Percentiles rank a stretch among this genome's conserved stretches.
Conservation (phyloP, 2,329 filamentous ascomycete genomes). For the Acrodontium crateriforme region DNA sequence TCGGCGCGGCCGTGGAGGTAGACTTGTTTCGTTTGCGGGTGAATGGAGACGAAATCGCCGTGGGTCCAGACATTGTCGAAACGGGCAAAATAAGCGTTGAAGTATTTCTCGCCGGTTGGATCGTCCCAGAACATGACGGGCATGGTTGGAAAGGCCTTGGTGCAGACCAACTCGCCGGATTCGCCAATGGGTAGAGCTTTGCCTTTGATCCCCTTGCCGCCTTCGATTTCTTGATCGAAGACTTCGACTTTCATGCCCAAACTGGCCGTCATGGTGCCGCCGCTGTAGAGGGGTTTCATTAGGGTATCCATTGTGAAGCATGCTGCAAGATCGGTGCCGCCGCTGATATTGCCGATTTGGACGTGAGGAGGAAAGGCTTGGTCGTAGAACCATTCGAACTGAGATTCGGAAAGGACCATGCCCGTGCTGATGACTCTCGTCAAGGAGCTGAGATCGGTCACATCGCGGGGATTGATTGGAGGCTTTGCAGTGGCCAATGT, state of each 20-base stretch:
- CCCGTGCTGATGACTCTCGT: constrained; percentile 56
- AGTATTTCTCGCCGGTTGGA: constrained; percentile 27
- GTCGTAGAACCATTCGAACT: constrained; percentile 73
- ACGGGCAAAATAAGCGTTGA: constrained; percentile 32
- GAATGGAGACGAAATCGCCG: constrained; percentile 62
- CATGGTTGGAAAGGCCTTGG: constrained; percentile 59
- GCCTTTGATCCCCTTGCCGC: constrained; percentile 31
- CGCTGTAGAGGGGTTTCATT: constrained; percentile 50
- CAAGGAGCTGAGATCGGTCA: constrained; percentile 49
- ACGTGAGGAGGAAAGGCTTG: constrained; percentile 51
- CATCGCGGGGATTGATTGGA: constrained; percentile 39
- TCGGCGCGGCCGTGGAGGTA: constrained; percentile 58
- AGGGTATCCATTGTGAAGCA: constrained; percentile 53
- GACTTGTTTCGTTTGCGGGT: constrained; percentile 52
- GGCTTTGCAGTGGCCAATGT: constrained; percentile 55
- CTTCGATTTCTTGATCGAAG: constrained; percentile 43
- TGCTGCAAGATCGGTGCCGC: constrained; percentile 63
- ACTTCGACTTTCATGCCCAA: constrained; percentile 42
- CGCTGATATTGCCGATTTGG: constrained; percentile 61
- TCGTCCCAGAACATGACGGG: constrained; percentile 42
- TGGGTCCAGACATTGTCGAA: constrained; percentile 61
- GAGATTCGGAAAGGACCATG: constrained; percentile 64
- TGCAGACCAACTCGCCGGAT: constrained; percentile 60
- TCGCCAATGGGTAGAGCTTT: constrained; percentile 46
- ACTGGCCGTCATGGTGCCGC: constrained; percentile 40